Conservation (phyloP, 306 rosid genomes). For the Rosa rugosa region DNA sequence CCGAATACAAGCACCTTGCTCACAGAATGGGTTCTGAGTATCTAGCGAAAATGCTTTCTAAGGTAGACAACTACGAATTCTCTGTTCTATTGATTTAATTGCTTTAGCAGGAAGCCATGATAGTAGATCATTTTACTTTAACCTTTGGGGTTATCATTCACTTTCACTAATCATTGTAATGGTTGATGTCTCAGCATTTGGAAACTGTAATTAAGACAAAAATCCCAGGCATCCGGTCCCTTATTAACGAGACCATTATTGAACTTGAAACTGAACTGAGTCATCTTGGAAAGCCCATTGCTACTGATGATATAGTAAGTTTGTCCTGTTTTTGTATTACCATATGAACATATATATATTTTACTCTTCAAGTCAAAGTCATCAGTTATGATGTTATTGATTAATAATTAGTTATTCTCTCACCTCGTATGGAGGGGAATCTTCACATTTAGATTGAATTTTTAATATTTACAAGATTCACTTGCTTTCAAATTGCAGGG, state of each 20-base stretch:
- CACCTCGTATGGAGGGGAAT: not conserved
- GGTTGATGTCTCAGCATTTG: constrained; percentile 67
- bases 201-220: constrained; percentile 96
- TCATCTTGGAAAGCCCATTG: constrained; percentile 86
- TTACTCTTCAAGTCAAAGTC: not conserved
- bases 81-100: not conserved
- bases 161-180: not conserved
- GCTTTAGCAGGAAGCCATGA: not conserved
- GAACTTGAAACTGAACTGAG: constrained; percentile 90
- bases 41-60: constrained; percentile 86
- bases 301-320: constrained; percentile 88
- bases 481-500: constrained; percentile 58
- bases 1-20: constrained; percentile 87
- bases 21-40: constrained; percentile 96
- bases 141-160: not conserved
- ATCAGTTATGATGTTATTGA: not conserved
- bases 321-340: constrained; percentile 19
- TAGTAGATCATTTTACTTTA: not conserved
- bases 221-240: constrained; percentile 90
- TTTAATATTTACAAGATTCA: constrained; percentile 11
- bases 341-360: not conserved
- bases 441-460: not conserved
- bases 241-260: constrained; percentile 72
- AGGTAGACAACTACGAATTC: constrained; percentile 45
- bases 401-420: not conserved